Percentiles rank a stretch among this genome's conserved stretches.
Evolutionary conservation across 345 rosid genomes (phyloP).

Genomic region (Odontarrhena argentea): DNA sequence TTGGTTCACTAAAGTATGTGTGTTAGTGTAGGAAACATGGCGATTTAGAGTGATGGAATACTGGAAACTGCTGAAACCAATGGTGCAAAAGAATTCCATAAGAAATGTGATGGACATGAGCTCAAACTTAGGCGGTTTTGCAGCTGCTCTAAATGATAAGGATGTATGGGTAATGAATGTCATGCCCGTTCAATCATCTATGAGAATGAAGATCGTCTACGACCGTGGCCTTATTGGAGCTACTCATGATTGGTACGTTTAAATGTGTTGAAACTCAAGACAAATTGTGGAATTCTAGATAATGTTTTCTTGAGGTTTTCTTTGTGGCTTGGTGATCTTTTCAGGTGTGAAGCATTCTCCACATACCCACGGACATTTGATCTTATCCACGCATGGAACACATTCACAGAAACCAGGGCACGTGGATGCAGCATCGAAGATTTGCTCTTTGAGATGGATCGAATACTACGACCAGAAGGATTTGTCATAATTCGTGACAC

Average conservation of each 20-base stretch:
- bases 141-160: constrained; percentile 74
- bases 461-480: constrained; percentile 86
- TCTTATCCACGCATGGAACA: constrained; percentile 89
- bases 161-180: constrained; percentile 99
- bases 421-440: constrained; percentile 75
- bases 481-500: constrained; percentile 85
- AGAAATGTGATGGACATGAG: constrained; percentile 99
- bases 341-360: constrained; percentile 94
- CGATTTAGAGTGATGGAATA: constrained; percentile 77
- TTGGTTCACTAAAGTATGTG: constrained; percentile 15
- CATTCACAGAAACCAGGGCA: constrained; percentile 62
- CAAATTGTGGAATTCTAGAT: background rate
- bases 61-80: constrained; percentile 87
- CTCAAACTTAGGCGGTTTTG: constrained; percentile 90
- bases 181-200: constrained; percentile 66
- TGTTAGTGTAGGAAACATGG: constrained; percentile 72
- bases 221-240: constrained; percentile 98
- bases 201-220: constrained; percentile 77
- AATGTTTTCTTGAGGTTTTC: background rate
- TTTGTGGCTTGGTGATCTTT: constrained; percentile 6
- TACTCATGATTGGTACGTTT: constrained; percentile 85
- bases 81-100: constrained; percentile 68
- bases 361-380: constrained; percentile 94
- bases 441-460: constrained; percentile 84
- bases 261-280: background rate